Percentiles rank a stretch among this genome's conserved stretches.
Conservation (phyloP, 108 stramenopile genomes). For the Conticribra weissflogii region DNA sequence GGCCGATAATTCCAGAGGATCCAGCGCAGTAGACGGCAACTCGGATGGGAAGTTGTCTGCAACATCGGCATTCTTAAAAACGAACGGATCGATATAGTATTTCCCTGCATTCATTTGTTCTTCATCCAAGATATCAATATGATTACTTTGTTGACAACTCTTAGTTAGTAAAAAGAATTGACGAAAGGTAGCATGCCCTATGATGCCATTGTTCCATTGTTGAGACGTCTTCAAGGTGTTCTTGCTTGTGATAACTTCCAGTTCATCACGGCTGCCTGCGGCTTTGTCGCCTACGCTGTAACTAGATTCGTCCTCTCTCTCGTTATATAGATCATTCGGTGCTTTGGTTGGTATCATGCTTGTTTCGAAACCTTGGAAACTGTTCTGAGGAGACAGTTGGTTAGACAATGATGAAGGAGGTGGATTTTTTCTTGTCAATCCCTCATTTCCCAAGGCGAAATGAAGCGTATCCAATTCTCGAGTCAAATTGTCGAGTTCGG, state of each 20-base stretch:
- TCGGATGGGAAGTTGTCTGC: constrained; percentile 6
- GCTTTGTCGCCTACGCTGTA: background rate
- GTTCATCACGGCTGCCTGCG: background rate
- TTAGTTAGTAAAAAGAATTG: background rate
- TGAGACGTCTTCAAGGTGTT: background rate
- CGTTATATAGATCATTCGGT: too few relatives aligned
- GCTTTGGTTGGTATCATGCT: too few relatives aligned
- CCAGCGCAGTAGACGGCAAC: background rate
- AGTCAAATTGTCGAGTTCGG: too few relatives aligned
- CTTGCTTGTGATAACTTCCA: background rate
- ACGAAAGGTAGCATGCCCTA: background rate
- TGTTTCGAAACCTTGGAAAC: too few relatives aligned
- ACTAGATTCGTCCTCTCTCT: background rate
- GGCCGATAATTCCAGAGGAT: constrained; percentile 14
- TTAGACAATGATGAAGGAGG: too few relatives aligned
- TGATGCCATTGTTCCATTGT: too few relatives aligned
- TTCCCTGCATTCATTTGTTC: background rate
- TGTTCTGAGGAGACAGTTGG: too few relatives aligned
- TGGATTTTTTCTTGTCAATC: too few relatives aligned
- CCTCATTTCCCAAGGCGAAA: too few relatives aligned
- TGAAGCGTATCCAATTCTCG: too few relatives aligned
- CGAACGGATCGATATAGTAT: constrained; percentile 3
- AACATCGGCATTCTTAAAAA: constrained; percentile 9
- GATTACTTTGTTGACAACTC: background rate
- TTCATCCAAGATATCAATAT: background rate